phyloP scores from a whole-genome alignment of 2,329 filamentous ascomycete genomes.

The Xylariaceae sp. region DNA sequence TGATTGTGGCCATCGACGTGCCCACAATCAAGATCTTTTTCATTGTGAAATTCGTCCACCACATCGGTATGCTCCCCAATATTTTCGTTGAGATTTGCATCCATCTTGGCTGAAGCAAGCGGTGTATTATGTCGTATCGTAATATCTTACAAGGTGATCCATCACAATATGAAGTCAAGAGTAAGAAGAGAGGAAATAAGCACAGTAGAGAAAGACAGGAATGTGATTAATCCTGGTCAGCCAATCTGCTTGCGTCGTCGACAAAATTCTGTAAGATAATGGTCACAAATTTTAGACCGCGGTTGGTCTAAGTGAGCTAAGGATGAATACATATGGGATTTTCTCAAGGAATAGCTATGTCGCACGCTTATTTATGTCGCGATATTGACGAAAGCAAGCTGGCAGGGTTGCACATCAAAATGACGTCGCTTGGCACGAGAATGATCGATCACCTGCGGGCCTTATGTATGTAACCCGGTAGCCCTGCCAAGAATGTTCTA shows the following conservation, averaged over 20 bases:
- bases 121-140: background rate
- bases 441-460: no score
- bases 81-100: conserved; percentile 46
- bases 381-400: background rate
- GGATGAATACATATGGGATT: no score
- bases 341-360: background rate
- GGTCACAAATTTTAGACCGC: no score
- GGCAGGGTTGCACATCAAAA: background rate
- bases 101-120: conserved; percentile 42
- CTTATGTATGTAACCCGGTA: no score
- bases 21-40: conserved; percentile 36
- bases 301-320: no score
- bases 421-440: conserved; percentile 35
- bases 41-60: conserved; percentile 27
- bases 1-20: conserved; percentile 44
- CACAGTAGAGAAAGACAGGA: background rate
- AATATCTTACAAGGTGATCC: background rate
- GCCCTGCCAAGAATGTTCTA: no score
- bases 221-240: no score
- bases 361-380: no score
- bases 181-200: background rate
- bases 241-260: no score
- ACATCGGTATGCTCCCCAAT: conserved; percentile 44
- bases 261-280: no score
- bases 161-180: background rate